Evolutionary conservation across 2,329 filamentous ascomycete genomes (phyloP).

Genomic region (Coleophoma eucalyptorum): DNA sequence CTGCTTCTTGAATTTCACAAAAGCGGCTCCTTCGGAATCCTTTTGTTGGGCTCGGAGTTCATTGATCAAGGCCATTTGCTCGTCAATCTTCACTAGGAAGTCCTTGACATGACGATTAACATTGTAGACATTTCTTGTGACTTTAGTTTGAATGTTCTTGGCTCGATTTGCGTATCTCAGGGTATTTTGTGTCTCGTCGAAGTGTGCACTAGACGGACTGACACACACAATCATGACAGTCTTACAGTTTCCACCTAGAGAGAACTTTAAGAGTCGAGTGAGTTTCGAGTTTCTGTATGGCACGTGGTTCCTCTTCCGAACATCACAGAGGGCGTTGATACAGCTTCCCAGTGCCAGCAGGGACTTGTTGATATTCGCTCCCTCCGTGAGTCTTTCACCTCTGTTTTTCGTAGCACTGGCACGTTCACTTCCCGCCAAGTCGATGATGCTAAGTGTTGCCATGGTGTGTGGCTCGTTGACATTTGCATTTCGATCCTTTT

Average conservation of each 20-base stretch:
- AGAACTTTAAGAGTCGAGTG: conserved; percentile 93
- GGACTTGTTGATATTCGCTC: conserved; percentile 99
- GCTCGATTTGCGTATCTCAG: conserved; percentile 94
- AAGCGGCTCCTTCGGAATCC: conserved; percentile 77
- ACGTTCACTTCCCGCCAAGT: conserved; percentile 91
- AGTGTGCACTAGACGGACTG: conserved; percentile 92
- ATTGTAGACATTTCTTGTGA: conserved; percentile 98
- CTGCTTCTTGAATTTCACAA: conserved; percentile 87
- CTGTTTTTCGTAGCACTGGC: conserved; percentile 96
- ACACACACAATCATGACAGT: conserved; percentile 99
- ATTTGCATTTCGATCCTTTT: conserved; percentile 88
- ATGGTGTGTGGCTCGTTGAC: conserved; percentile 96
- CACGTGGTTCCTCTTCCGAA: conserved; percentile 86
- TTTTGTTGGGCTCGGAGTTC: conserved; percentile 92
- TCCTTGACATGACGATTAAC: conserved; percentile 99
- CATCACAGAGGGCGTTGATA: conserved; percentile 96
- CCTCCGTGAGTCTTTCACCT: conserved; percentile 85
- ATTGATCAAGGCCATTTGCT: conserved; percentile 96
- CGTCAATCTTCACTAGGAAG: conserved; percentile 98
- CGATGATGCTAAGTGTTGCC: conserved; percentile 97
- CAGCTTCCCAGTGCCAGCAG: conserved; percentile 91
- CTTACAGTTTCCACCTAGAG: conserved; percentile 94
- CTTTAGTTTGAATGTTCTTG: conserved; percentile 99
- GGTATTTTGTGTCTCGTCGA: conserved; percentile 97
- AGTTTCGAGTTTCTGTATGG: conserved; percentile 98